Evolutionary conservation across 169 alveolate genomes (phyloP), one percentile per base, ranked within the genome.

Genomic region (Plasmodium malariae): DNA sequence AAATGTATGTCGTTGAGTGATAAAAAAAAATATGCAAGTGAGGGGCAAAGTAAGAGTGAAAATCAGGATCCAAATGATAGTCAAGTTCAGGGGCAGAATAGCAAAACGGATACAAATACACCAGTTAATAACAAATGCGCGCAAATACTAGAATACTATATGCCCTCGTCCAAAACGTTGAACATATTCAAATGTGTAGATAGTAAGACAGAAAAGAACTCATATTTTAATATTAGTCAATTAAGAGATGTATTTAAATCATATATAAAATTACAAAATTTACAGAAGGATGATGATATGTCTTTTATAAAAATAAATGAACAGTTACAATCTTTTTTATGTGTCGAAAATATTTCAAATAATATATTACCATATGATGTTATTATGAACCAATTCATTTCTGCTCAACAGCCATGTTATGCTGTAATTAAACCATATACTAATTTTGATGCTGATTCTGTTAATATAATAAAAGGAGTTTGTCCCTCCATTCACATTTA

Each of bases 141-240:
- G 19, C 76, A 87, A 65, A 60, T 89, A 86, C 26, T 91, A 74
- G 74, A 86, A 78, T 48, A 87, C 55, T 76, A 91, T 72, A 87
- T 51, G 85, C 78, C 91, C 30, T 28, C 94, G 54, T 48, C 55
- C 69, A 57, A 91, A 73, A 48, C 76, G 48, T 28, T 74, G 49
- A 73, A 91, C 43, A 68, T 89, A 67, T 70, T 69, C 60, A 51
- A 76, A 60, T 57, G 69, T 26, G 65, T 91, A 40, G 86, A 87
- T 86, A 37, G 36, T 60, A 74, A 48, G 43, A 21, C 88, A 1
- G 88, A 87, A 37, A 65, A 88, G 45, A 60, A 34, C 59, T 24
- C 71, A 59, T 67, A 88, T 62, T 65, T 74, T 68, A 49, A 88
- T 80, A 59, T 62, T 57, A 40, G 12, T 74, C 87, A 67, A 85